These are phyloP conservation scores for Aspergillus amoenus DNA, from an alignment of 2,329 filamentous ascomycete species.

Conservation along the genomic window DNA sequence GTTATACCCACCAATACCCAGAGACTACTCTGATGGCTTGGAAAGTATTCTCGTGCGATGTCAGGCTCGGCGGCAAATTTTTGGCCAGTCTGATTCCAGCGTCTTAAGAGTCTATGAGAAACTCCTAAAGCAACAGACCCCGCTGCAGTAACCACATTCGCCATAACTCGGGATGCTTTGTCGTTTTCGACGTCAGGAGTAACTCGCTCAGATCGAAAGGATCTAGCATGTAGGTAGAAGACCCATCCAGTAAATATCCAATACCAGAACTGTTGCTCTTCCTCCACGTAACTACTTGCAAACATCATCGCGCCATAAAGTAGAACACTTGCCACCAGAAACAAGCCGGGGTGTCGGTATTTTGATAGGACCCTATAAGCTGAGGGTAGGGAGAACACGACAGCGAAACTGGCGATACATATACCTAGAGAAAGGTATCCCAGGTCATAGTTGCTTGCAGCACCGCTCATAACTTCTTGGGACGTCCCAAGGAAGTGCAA, in stretches of 20 bases:
- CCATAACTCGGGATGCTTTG: background rate
- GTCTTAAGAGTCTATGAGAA: conserved; percentile 65
- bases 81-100: conserved; percentile 97
- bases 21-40: conserved; percentile 63
- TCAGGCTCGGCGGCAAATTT: conserved; percentile 92
- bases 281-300: conserved; percentile 94
- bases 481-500: conserved; percentile 66
- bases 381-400: conserved; percentile 37
- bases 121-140: conserved; percentile 54
- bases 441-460: conserved; percentile 90
- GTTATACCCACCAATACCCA: conserved; percentile 71
- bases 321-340: conserved; percentile 54
- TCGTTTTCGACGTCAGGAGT: background rate
- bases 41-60: conserved; percentile 71
- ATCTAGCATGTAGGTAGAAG: conserved; percentile 47
- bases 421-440: conserved; percentile 42
- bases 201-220: conserved; percentile 14
- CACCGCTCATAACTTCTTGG: conserved; percentile 79
- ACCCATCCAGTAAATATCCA: conserved; percentile 64
- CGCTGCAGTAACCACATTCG: conserved; percentile 14
- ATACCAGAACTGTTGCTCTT: conserved; percentile 99
- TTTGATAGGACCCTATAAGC: conserved; percentile 29
- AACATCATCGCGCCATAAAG: conserved; percentile 90
- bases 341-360: conserved; percentile 28
- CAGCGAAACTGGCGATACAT: conserved; percentile 42